These are phyloP conservation scores for Euphorbia schlechtendalii DNA, from an alignment of 441 rosid species.

Conservation along the genomic window DNA sequence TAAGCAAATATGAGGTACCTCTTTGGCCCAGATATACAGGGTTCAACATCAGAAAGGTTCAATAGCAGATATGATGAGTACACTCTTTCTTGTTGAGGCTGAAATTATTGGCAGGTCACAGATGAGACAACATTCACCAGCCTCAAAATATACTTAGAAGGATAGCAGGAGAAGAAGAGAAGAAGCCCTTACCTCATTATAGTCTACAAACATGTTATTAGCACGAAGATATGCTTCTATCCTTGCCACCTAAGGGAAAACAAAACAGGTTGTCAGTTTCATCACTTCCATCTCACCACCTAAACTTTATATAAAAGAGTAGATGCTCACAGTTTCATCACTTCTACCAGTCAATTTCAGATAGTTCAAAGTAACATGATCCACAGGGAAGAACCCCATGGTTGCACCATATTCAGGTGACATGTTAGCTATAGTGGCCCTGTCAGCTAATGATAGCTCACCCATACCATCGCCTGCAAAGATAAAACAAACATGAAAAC, in stretches of 20 bases:
- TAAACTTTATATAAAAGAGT: constrained; percentile 14
- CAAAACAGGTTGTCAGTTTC: constrained; percentile 16
- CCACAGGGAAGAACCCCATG: constrained; percentile 99
- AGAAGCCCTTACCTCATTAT: constrained; percentile 54
- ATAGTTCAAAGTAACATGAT: constrained; percentile 90
- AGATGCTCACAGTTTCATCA: constrained; percentile 85
- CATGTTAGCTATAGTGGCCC: constrained; percentile 99
- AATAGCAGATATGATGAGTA: constrained; percentile 90
- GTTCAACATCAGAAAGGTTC: constrained; percentile 74
- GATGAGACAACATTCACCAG: background rate
- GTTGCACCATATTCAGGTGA: constrained; percentile 99
- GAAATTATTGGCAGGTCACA: constrained; percentile 22
- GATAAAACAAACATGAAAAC: constrained; percentile 12
- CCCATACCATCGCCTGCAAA: constrained; percentile 87
- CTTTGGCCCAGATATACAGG: constrained; percentile 97
- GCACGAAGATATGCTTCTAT: constrained; percentile 96
- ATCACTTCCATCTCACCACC: constrained; percentile 4
- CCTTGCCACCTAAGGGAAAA: constrained; percentile 28
- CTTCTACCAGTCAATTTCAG: constrained; percentile 98
- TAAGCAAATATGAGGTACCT: constrained; percentile 37
- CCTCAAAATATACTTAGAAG: background rate
- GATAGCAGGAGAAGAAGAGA: background rate
- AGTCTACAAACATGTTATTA: constrained; percentile 92
- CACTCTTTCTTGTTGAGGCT: constrained; percentile 87
- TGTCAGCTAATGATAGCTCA: constrained; percentile 87